Base-by-base conservation (phyloP, 768 basidiomycete genomes). In the Boletus reticuloceps region DNA sequence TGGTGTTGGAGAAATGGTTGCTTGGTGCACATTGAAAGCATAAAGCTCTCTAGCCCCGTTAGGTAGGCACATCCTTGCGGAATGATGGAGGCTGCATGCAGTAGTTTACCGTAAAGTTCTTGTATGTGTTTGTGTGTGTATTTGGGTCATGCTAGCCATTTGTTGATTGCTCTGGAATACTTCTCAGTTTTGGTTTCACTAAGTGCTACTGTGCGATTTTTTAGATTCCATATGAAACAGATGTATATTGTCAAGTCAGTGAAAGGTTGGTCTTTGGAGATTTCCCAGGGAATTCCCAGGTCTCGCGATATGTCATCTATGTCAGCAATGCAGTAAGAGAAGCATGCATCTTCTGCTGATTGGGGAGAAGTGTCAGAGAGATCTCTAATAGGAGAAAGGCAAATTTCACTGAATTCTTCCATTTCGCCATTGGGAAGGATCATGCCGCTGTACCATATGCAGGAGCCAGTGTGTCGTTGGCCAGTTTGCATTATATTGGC, bases 31-130 rank as follows among this genome's bases (percentile, higher is more conserved):
- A 1, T 27, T 9, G 27, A 7, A 7, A 27, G 27, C 27, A 27
- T 27, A n/a, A n/a, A n/a, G 27, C 8, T 27, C 1, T 27, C 27
- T 27, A 27, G 8, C 27, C 27, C 27, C 8, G 73, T 77, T 52
- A 81, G 70, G 56, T 75, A 77, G 0, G 77, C 72, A 7, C 14
- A 11, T 1, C 45, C 2, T 72, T 66, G n/a, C 67, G 71, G 71
- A 2, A 75, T 29, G 0, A 77, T 59, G 0, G 63, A 46, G 20
- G 63, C 64, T 0, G 14, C 8, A 6, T 64, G 58, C 1, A 59
- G 38, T 0, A 62, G 10, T 20, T 59, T 64, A 0, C 54, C 41
- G 7, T 61, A 55, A 0, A 63, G 36, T 17, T 53, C 6, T 11
- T 54, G 29, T 1, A 63, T 34, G 1, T 63, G 36, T 22, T 58